Conservation (phyloP, 129 eudicot species). For the Heracleum sosnowskyi region DNA sequence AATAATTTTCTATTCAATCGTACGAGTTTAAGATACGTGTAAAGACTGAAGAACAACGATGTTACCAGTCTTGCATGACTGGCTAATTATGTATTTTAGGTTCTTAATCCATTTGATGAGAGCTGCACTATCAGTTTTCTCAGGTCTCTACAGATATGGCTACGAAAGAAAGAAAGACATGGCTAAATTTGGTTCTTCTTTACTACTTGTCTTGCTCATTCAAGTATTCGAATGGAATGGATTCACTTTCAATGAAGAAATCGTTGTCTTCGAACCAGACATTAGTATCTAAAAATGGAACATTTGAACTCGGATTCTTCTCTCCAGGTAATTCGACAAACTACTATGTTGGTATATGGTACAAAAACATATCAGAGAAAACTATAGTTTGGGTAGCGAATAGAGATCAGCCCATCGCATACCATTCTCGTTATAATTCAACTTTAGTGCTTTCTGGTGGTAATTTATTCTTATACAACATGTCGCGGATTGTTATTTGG, state of each 20-base stretch:
- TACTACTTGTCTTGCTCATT: not conserved
- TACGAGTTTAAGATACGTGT: not conserved
- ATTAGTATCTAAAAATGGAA: not conserved
- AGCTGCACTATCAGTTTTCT: not conserved
- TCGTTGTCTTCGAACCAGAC: not conserved
- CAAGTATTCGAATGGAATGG: not conserved
- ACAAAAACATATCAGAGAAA: not conserved
- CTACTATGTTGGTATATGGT: slow-evolving; percentile 1
- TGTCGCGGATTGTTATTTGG: not conserved
- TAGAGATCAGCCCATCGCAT: not conserved
- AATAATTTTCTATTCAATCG: not conserved
- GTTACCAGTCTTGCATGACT: not conserved
- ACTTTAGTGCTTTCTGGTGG: not conserved
- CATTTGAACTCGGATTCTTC: slow-evolving; percentile 5
- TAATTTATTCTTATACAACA: not conserved
- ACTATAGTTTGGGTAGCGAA: slow-evolving; percentile 2
- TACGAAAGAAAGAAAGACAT: not conserved
- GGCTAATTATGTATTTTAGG: not conserved
- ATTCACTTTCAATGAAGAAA: not conserved
- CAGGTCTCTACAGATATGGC: not conserved
- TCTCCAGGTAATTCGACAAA: not conserved
- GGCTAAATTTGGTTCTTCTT: not conserved
- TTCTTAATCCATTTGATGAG: not conserved
- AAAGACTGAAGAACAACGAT: not conserved
- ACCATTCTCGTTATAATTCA: not conserved